Base-by-base conservation (phyloP, 2,329 filamentous ascomycete genomes). In the Fusarium cyanostomum region DNA sequence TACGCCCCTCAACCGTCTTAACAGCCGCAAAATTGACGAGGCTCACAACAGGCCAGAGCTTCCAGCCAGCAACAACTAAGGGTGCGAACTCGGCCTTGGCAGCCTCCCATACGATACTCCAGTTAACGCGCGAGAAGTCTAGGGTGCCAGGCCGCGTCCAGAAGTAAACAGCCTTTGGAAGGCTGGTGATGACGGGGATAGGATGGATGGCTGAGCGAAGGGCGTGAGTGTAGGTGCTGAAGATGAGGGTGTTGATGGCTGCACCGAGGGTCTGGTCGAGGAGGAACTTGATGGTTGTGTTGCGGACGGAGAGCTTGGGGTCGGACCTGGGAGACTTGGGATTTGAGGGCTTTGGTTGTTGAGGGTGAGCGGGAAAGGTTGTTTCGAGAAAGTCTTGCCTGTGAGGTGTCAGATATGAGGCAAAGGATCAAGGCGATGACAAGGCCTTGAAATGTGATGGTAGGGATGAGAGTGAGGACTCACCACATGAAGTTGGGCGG, bases 401-500 rank as follows among this genome's bases (percentile, higher is more conserved):
- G 66, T 8, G 1, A 28, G n/a, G 16, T n/a, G 45, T 63, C 35
- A 73, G 52, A 62, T 57, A 30, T 24, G 28, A 49, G 31, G 16
- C 21, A 21, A 21, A 21, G 6, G 21, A 21, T 6, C 21, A 21
- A 21, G 21, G 21, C 21, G 21, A 21, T 21, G 21, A 21, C 6
- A 6, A 21, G 21, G 21, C 21, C 21, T 6, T 21, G 21, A 21
- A 4, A 21, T 45, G 51, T 34, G 16, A 12, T 13, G 39, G 54
- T 38, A 72, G 51, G 62, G 54, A 27, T 18, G 11, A 39, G 33
- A 43, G 37, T n/a, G 41, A 30, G 30, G n/a, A 75, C 78, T 68
- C 75, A 87, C 93, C 92, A 97, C 69, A 92, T 73, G 72, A 92
- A 92, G 77, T 97, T 97, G 39, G 91, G 91, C 3, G 93, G 92